Evolutionary conservation across 2,329 filamentous ascomycete genomes (phyloP), one percentile per base, ranked within the genome.

Genomic region (Monosporascus ibericus): DNA sequence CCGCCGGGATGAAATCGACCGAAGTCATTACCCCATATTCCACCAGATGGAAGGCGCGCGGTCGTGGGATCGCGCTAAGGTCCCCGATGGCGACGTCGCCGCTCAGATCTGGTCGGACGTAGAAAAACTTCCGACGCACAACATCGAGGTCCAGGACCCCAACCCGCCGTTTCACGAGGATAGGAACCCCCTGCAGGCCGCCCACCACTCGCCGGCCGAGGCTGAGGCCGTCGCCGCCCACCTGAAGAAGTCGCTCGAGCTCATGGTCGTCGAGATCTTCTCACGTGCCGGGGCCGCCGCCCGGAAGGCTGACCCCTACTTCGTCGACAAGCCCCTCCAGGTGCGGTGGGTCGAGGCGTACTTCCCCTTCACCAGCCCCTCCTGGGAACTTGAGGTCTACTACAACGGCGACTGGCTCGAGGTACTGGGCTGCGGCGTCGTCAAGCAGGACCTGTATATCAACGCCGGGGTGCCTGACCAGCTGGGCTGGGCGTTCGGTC

Each of bases 31-130:
- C 71, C 94, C 94, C 0, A 84, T 95, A 53, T 99, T 99, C 71
- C 94, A 99, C 72, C 94, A 99, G 73, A 97, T 97, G 92, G 94
- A 99, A 70, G 92, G 91, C 14, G 92, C 92, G 8, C 80, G 87
- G 61, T 86, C 91, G 50, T 99, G 94, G 92, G 87, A 94, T 65
- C 82, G 90, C 9, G 76, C 67, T 27, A 79, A 74, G 67, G 81
- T 80, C 44, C 77, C 74, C 51, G 75, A 70, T 54, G 78, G 76
- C 18, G 79, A 87, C 58, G 68, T 91, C 18, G 81, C 81, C 1
- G 74, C 81, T 17, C 80, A 82, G 14, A 84, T 97, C 7, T 81
- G 79, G 73, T 78, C 78, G 37, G 90, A 95, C 64, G 61, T 95
- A 27, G 80, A 83, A 50, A 77, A 72, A 50, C 78, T 97, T 34